Conservation (phyloP, 495 filamentous ascomycete species). For the Elasticomyces elasticus region DNA sequence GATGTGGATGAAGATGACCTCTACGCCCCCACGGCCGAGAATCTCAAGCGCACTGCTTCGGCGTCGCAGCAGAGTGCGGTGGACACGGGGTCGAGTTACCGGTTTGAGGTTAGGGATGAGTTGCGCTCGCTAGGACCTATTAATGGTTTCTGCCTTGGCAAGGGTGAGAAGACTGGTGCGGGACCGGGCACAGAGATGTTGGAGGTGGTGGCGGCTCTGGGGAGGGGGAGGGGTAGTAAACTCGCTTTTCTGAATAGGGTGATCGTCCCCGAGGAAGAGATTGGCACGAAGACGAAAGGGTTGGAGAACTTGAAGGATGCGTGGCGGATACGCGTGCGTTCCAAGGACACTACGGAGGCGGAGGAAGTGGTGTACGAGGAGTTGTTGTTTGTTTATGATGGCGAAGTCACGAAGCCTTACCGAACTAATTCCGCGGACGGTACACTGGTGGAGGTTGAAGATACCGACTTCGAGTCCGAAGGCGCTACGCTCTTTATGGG, state of each 20-base stretch:
- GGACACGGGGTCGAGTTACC: slow-evolving; percentile 42
- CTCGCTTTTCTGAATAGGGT: slow-evolving; percentile 65
- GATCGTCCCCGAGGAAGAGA: slow-evolving; percentile 55
- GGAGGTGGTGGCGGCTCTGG: slow-evolving; percentile 62
- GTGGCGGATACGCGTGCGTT: slow-evolving; percentile 8
- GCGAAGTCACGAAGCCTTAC: slow-evolving; percentile 28
- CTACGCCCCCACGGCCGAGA: slow-evolving; percentile 44
- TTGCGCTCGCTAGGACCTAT: slow-evolving; percentile 71
- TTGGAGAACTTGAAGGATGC: slow-evolving; percentile 36
- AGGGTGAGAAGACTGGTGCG: not conserved
- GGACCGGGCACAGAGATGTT: no score
- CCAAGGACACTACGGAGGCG: not conserved
- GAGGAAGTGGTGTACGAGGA: slow-evolving; percentile 42
- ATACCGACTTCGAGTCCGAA: slow-evolving; percentile 79
- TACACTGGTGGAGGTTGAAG: slow-evolving; percentile 46
- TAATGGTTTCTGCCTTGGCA: slow-evolving; percentile 55
- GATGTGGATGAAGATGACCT: slow-evolving; percentile 54
- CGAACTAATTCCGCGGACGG: slow-evolving; percentile 36
- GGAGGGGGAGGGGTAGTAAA: slow-evolving; percentile 57
- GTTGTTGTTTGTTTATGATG: slow-evolving; percentile 59
- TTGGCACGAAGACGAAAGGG: slow-evolving; percentile 51
- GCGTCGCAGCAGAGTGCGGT: slow-evolving; percentile 22
- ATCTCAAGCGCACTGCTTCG: slow-evolving; percentile 24
- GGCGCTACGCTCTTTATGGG: slow-evolving; percentile 75
- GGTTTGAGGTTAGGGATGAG: slow-evolving; percentile 65